A percentile compares a stretch with the other conserved stretches of the same genome.
Conservation (phyloP, 352 stramenopile species). For the Globisporangium heterothallicum region DNA sequence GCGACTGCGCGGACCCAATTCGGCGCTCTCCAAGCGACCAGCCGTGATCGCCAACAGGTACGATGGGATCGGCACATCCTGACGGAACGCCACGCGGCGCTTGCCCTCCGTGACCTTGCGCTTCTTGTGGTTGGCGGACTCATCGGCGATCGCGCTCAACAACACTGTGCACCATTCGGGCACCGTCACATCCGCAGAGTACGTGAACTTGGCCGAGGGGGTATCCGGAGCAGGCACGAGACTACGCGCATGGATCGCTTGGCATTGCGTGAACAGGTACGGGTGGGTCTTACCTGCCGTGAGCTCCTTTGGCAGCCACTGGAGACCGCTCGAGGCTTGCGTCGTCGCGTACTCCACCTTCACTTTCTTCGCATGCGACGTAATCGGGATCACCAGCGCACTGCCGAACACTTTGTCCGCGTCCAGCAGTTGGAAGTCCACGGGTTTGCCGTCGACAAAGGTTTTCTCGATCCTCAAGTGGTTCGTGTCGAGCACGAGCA, state of each 20-base stretch:
- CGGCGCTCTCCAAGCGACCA: slow-evolving; percentile 83
- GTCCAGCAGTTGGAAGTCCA: slow-evolving; percentile 25
- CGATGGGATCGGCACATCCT: slow-evolving; percentile 29
- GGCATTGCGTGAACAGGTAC: slow-evolving; percentile 92
- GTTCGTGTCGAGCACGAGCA: slow-evolving; percentile 82
- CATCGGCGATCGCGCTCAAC: slow-evolving; percentile 77
- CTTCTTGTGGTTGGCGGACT: slow-evolving; percentile 52
- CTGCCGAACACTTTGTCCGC: not conserved
- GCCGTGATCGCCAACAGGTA: slow-evolving; percentile 93
- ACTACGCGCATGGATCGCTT: slow-evolving; percentile 93
- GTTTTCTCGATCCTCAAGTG: slow-evolving; percentile 53
- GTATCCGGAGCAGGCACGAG: slow-evolving; percentile 94
- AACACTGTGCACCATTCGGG: slow-evolving; percentile 90
- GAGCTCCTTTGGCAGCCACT: slow-evolving; percentile 90
- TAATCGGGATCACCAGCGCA: not conserved
- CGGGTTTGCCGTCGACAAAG: slow-evolving; percentile 23
- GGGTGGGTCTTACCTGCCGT: slow-evolving; percentile 91
- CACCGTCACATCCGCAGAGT: slow-evolving; percentile 85
- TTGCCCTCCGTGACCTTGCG: not conserved
- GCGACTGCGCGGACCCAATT: slow-evolving; percentile 78
- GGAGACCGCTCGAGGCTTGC: slow-evolving; percentile 36
- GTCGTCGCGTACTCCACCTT: not conserved
- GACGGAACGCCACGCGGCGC: not conserved
- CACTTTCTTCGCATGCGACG: not conserved
- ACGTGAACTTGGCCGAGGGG: slow-evolving; percentile 92